phyloP scores from a whole-genome alignment of 2,329 filamentous ascomycete species.

The Apiospora pterosperma region DNA sequence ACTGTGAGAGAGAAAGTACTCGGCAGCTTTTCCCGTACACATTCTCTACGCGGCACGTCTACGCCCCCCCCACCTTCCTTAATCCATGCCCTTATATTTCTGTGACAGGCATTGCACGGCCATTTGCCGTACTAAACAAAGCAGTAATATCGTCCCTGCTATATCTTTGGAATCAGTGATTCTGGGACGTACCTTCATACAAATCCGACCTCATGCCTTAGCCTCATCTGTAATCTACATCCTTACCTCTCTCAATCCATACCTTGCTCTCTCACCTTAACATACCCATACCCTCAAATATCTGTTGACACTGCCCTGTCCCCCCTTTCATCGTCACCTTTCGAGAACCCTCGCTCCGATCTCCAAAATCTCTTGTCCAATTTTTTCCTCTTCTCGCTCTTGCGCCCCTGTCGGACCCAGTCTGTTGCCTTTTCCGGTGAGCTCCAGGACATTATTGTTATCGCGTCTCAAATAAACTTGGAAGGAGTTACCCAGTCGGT shows the following conservation, averaged over 20 bases:
- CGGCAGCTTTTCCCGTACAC: neutral
- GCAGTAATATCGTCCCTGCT: slow-evolving; percentile 25
- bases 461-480: slow-evolving; percentile 25
- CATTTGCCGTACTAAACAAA: slow-evolving; percentile 21
- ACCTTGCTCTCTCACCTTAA: slow-evolving; percentile 16
- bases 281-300: slow-evolving; percentile 28
- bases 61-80: slow-evolving; percentile 16
- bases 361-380: slow-evolving; percentile 22
- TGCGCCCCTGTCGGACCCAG: slow-evolving; percentile 22
- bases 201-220: slow-evolving; percentile 19
- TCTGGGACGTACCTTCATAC: slow-evolving; percentile 18
- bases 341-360: slow-evolving; percentile 26
- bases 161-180: slow-evolving; percentile 6
- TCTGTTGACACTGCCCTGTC: slow-evolving; percentile 23
- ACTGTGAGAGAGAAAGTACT: neutral
- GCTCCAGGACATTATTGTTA: slow-evolving; percentile 17
- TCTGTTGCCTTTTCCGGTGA: slow-evolving; percentile 15
- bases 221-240: slow-evolving; percentile 12
- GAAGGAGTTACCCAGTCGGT: slow-evolving; percentile 29
- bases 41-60: slow-evolving; percentile 2
- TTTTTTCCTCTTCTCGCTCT: slow-evolving; percentile 18
- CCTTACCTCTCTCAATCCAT: slow-evolving; percentile 8
- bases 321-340: slow-evolving; percentile 21
- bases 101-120: slow-evolving; percentile 26
- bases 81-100: slow-evolving; percentile 18